phyloP scores from a whole-genome alignment of 2,329 filamentous ascomycete species.

The Ascochyta pisi region DNA sequence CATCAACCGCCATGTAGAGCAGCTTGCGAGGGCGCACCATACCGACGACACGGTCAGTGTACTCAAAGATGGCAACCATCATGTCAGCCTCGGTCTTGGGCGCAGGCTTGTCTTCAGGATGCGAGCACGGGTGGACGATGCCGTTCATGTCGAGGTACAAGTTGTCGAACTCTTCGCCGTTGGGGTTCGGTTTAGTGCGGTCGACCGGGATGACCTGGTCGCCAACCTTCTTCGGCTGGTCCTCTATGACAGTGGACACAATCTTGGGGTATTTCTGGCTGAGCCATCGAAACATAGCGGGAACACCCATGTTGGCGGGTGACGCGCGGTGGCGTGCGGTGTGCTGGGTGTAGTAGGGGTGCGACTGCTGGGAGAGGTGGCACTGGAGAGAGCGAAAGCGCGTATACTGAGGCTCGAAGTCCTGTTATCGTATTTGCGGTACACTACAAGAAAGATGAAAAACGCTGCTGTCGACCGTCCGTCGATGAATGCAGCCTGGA shows the following conservation, averaged over 20 bases:
- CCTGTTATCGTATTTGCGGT: conserved; percentile 27
- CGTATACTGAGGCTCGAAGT: conserved; percentile 24
- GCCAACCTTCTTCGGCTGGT: conserved; percentile 81
- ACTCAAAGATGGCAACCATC: conserved; percentile 98
- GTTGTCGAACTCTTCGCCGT: conserved; percentile 97
- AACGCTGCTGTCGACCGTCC: conserved; percentile 17
- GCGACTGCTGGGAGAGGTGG: conserved; percentile 15
- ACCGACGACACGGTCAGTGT: conserved; percentile 98
- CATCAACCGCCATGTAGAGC: conserved; percentile 97
- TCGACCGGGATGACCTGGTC: conserved; percentile 86
- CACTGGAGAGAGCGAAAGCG: conserved; percentile 24
- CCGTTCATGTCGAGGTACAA: conserved; percentile 99
- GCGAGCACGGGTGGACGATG: conserved; percentile 97
- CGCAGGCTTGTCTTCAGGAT: conserved; percentile 90
- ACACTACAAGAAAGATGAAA: conserved; percentile 22
- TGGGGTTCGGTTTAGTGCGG: conserved; percentile 84
- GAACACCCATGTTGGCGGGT: conserved; percentile 78
- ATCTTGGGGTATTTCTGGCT: conserved; percentile 98
- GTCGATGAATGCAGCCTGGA: conserved; percentile 22
- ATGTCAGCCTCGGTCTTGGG: conserved; percentile 97
- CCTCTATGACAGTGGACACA: conserved; percentile 88
- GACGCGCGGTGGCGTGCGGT: conserved; percentile 28
- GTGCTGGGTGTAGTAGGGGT: conserved; percentile 10
- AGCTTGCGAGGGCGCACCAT: conserved; percentile 97
- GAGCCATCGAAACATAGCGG: conserved; percentile 94